Evolutionary conservation across 192 early-diverging fungal species (phyloP), one percentile per base, ranked within the genome.

Genomic region (Obelidium mucronatum): DNA sequence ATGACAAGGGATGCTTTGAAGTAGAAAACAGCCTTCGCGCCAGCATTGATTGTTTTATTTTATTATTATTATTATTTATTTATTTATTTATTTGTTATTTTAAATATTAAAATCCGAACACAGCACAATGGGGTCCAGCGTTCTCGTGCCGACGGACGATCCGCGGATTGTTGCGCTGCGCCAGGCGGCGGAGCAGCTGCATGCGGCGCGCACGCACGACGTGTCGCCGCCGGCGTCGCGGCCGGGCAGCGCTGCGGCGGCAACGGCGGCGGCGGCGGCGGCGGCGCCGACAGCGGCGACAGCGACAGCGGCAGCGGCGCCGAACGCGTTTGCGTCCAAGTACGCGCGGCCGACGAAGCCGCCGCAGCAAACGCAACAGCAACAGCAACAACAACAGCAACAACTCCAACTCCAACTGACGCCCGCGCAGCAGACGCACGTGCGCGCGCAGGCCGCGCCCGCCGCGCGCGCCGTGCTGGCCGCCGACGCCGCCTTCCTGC

Each of bases 401-500:
- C 70, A 55, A 39, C 33, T 31, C 24, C 52, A 53, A 31, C 19
- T 15, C 33, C 55, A 15, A 17, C 13, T n/a, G 22, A 65, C 63
- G 36, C 19, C 63, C 22, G 22, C 19, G 13, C 4, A 26, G 5
- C 63, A 37, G 34, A 31, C 34, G 24, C 42, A 40, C 4, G 28
- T 44, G 15, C 53, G 31, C 8, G 22, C 51, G 28, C 34, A n/a
- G n/a, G 8, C 52, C 30, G 22, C 54, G 26, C 54, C 51, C 63
- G 26, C 35, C 19, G 63, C 63, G 33, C 11, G 11, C 44, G 44
- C 44, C 8, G 44, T 48, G 11, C 11, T 19, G 0, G 35, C 26
- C 19, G 63, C 63, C 28, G 31, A 24, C 15, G 34, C 31, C 37
- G 30, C 70, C 1, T 80, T 84, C 37, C 3, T 80, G 44, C 66